phyloP scores from a whole-genome alignment of 192 early-diverging fungal species.

The Borealophlyctis nickersoniae region DNA sequence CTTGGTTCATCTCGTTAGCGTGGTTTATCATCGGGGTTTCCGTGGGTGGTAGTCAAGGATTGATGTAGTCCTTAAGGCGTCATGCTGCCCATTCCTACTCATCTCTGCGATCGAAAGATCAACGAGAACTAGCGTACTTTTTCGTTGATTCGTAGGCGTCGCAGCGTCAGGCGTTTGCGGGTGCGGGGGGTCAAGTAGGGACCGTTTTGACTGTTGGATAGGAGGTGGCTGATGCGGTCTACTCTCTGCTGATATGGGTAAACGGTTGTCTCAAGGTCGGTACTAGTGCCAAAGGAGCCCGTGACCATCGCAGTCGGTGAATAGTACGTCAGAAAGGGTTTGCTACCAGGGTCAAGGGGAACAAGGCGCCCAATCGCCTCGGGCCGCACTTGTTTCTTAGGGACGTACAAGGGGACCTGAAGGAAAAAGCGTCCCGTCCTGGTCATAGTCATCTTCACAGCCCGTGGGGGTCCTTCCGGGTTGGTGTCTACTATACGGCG shows the following conservation, averaged over 20 bases:
- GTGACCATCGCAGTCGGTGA: conserved; percentile 8
- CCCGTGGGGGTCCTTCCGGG: conserved; percentile 8
- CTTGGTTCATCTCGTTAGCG: too few species aligned
- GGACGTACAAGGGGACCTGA: conserved; percentile 15
- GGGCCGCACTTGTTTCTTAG: conserved; percentile 3
- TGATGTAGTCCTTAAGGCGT: too few species aligned
- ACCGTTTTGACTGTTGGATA: too few species aligned
- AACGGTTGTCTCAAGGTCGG: conserved; percentile 2
- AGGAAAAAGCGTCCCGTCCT: conserved; percentile 15
- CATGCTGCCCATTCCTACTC: too few species aligned
- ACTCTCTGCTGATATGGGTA: not conserved
- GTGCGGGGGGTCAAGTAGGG: not conserved
- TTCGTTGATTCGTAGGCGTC: conserved; percentile 9
- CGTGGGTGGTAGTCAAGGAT: too few species aligned
- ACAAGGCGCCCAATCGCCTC: conserved; percentile 1
- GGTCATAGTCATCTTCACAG: conserved; percentile 21
- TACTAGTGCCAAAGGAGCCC: conserved; percentile 10
- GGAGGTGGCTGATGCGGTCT: not conserved
- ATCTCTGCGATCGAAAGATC: too few species aligned
- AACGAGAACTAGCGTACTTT: too few species aligned
- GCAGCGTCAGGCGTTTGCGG: not conserved
- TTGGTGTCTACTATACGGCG: not conserved
- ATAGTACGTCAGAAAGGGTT: conserved; percentile 10
- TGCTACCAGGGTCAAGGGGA: conserved; percentile 8
- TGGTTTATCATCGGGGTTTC: too few species aligned